Percentiles rank a stretch among this genome's conserved stretches.
phyloP scores from a whole-genome alignment of 441 rosid species.

The Geranium incanum region DNA sequence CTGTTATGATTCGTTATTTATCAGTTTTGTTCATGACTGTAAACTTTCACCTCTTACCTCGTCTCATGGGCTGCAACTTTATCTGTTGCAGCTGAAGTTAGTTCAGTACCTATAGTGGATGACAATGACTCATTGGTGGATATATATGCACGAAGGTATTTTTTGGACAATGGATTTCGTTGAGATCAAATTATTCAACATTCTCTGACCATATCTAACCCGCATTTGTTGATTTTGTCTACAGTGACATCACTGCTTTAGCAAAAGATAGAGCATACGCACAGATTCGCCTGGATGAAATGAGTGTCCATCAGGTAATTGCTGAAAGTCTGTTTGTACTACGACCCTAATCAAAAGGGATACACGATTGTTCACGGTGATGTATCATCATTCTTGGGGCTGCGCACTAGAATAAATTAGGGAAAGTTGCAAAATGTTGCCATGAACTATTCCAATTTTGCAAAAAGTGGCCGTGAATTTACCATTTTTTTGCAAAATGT shows the following conservation, averaged over 20 bases:
- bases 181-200: not conserved
- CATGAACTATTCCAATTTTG: no score
- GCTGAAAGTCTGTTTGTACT: not conserved
- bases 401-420: not conserved
- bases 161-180: not conserved
- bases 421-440: not conserved
- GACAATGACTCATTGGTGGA: conserved; percentile 91
- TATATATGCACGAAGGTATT: conserved; percentile 85
- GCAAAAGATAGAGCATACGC: conserved; percentile 95
- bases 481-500: no score
- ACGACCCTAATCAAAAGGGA: not conserved
- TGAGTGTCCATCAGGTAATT: conserved; percentile 81
- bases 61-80: not conserved
- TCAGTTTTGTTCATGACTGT: not conserved
- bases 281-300: conserved; percentile 81
- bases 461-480: no score
- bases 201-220: conserved; percentile 10
- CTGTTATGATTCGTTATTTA: not conserved
- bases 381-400: not conserved
- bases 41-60: conserved; percentile 5
- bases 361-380: not conserved
- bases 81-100: conserved; percentile 64
- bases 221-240: not conserved
- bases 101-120: conserved; percentile 93
- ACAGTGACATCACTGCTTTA: conserved; percentile 93